Evolutionary conservation across 257 asterid genomes (phyloP), one percentile per base, ranked within the genome.

Genomic region (Echites panduratus): DNA sequence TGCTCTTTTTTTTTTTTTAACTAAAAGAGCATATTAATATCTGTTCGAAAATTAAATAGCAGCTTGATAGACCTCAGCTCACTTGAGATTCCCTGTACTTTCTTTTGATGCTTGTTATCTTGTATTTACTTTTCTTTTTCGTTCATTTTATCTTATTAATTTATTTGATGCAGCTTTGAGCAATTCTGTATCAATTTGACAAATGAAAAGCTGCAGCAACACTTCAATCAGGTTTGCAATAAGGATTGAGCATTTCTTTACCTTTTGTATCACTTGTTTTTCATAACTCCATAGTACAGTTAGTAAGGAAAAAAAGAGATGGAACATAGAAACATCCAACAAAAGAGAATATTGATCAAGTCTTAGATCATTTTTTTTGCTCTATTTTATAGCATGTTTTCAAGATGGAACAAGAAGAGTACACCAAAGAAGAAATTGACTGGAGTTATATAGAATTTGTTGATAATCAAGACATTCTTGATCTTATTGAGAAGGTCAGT

Each of bases 371-470:
- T 22, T 40, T 52, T 71, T 43, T 82, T 77, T 57, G 12, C 69
- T 43, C 53, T 75, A 38, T 67, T 71, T 72, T 59, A 75, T 96
- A 92, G 98, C 98, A 90, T 67, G 96, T 92, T 79, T 92, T 92
- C 82, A 92, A 92, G 83, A 90, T 88, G 96, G 98, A 92, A 81
- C 98, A 92, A 85, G 98, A 92, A 85, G 97, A 92, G 81, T 92
- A 92, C 79, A 85, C 88, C 26, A 90, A 86, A 77, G 98, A 92
- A 86, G 96, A 87, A 80, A 92, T 92, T 77, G 90, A 92, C 75
- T 92, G 98, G 98, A 92, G 98, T 82, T 92, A 90, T 75, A 90
- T 92, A 64, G 97, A 88, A 44, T 90, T 92, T 71, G 72, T 87
- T 29, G 98, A 92, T 84, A 92, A 92, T 85, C 97, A 89, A 81